Evolutionary conservation across 495 filamentous ascomycete species (phyloP), one percentile per base, ranked within the genome.

Genomic region (Trichocladium uniseriatum): DNA sequence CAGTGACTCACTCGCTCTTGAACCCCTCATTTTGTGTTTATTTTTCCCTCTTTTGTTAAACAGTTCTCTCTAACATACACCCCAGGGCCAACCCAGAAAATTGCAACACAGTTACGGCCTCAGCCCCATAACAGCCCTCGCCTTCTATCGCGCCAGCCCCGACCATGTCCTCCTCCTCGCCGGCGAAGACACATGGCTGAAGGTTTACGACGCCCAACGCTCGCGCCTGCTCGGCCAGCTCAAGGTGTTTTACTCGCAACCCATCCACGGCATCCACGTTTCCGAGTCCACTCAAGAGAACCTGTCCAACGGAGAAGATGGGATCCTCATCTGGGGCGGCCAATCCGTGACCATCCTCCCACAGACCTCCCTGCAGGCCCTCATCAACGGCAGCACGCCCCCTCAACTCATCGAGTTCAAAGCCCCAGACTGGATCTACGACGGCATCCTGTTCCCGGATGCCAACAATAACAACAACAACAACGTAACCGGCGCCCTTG

Each of bases 361-460:
- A 2, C 54, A 39, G 29, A 28, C 49, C 2, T 42, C 48, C 7
- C 11, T 69, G 5, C 54, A 58, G n/a, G 32, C 24, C 42, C 27
- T 64, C 52, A 44, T 64, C 29, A 49, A 48, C 10, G 58, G 56
- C 0, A 10, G 27, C 43, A 4, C 18, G n/a, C 42, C 55, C 15
- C 8, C 43, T 0, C 11, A 15, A 1, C 38, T 49, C 14, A 28
- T 6, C 6, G 53, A 60, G 43, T 50, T 62, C 1, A 55, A 57
- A 21, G 77, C 77, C 11, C 70, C 79, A 4, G 91, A 96, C 61
- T 95, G 91, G 90, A 83, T 95, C 44, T 74, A 94, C 51, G 81
- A 87, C 59, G 82, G 79, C n/a, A 73, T 78, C 24, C 70, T 85
- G 18, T 69, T 69, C 28, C 37, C 18, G 10, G 8, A 8, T 1